These are phyloP conservation scores for Xylariaceae sp. DNA, from an alignment of 2,329 filamentous ascomycete genomes.

Conservation along the genomic window DNA sequence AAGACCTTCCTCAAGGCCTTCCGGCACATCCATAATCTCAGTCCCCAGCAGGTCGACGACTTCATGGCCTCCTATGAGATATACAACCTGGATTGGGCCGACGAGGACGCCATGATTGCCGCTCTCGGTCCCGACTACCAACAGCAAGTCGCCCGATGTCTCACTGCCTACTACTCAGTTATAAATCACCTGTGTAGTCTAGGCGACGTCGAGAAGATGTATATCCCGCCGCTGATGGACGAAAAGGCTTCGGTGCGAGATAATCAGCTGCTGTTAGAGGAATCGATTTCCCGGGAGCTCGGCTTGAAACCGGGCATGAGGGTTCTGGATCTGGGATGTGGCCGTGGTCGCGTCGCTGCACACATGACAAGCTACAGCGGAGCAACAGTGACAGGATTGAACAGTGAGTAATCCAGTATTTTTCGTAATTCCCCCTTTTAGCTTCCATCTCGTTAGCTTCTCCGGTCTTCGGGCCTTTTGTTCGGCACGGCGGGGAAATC, in stretches of 20 bases:
- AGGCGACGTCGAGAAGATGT: constrained; percentile 55
- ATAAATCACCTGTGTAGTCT: constrained; percentile 51
- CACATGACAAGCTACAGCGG: constrained; percentile 47
- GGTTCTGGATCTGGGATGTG: constrained; percentile 49
- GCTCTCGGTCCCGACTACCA: constrained; percentile 46
- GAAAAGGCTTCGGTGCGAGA: constrained; percentile 44
- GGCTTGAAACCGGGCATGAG: constrained; percentile 40
- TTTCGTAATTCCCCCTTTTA: background rate
- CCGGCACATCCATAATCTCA: constrained; percentile 45
- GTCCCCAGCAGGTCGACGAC: constrained; percentile 47
- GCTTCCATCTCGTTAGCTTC: background rate
- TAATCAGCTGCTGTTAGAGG: constrained; percentile 50
- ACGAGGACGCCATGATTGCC: constrained; percentile 44
- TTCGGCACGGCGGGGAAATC: background rate
- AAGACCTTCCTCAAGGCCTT: constrained; percentile 47
- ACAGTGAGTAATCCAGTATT: constrained; percentile 31
- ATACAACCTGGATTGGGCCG: constrained; percentile 51
- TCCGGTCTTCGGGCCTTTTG: background rate
- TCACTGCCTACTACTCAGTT: constrained; percentile 49
- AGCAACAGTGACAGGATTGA: constrained; percentile 45
- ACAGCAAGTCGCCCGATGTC: constrained; percentile 45
- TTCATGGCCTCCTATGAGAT: constrained; percentile 54
- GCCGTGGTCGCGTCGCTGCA: constrained; percentile 48
- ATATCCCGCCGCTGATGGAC: constrained; percentile 51
- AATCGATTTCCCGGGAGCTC: constrained; percentile 44